Percentiles rank a stretch among this genome's conserved stretches.
Evolutionary conservation across 805 yeast genomes (phyloP).

Genomic region (Metschnikowia gruessii): DNA sequence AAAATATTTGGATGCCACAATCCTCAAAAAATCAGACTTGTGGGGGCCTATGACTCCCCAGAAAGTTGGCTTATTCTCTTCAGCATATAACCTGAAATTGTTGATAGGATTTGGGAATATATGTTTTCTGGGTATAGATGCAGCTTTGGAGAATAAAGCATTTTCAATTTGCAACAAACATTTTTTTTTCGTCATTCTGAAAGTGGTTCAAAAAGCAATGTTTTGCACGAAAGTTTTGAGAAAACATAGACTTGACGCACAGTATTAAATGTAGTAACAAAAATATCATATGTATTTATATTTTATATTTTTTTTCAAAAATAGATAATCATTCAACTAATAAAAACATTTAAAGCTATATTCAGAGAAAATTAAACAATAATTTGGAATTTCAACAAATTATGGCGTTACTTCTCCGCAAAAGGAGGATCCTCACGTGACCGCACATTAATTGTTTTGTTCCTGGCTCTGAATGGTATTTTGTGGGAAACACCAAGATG

Average conservation of each 20-base stretch:
- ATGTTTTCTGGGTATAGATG: conserved; percentile 2
- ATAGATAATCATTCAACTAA: too few species aligned
- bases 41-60: conserved; percentile 41
- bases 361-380: background rate
- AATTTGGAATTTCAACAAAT: background rate
- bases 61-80: conserved; percentile 19
- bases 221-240: background rate
- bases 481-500: conserved; percentile 20
- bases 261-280: background rate
- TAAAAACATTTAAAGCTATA: too few species aligned
- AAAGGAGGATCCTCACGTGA: background rate
- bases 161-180: conserved; percentile 24
- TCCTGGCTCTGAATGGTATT: background rate
- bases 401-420: background rate
- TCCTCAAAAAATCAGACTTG: conserved; percentile 53
- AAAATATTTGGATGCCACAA: conserved; percentile 54
- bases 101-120: conserved; percentile 29
- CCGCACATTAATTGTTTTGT: background rate
- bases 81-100: conserved; percentile 22
- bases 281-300: too few species aligned
- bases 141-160: conserved; percentile 23
- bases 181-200: background rate
- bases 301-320: too few species aligned
- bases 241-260: background rate
- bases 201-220: background rate